These are phyloP conservation scores for Taphrina deformans DNA, from an alignment of 1,139 yeast genomes.

Conservation along the genomic window DNA sequence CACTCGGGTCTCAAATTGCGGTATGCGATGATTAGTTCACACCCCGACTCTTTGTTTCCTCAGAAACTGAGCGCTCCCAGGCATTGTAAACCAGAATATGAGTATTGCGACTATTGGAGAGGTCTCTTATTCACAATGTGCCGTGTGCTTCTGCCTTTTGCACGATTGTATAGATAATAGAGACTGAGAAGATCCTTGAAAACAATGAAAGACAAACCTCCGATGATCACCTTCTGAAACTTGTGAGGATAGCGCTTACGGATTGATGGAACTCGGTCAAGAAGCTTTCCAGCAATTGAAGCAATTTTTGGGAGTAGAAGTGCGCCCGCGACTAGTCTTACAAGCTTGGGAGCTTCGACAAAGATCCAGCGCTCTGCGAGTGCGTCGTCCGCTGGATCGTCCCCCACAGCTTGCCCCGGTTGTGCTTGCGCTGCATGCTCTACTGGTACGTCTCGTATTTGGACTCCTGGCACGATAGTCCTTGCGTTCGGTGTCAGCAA, in stretches of 20 bases:
- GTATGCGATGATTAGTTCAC: too few relatives aligned
- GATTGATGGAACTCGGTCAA: constrained; percentile 7
- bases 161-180: constrained; percentile 26
- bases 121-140: constrained; percentile 9
- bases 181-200: constrained; percentile 24
- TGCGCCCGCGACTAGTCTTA: constrained; percentile 32
- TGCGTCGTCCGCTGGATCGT: constrained; percentile 25
- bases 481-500: constrained; percentile 1
- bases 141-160: constrained; percentile 29
- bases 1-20: too few relatives aligned
- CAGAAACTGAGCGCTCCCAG: too few relatives aligned
- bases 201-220: constrained; percentile 26
- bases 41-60: too few relatives aligned
- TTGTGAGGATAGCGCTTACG: constrained; percentile 23
- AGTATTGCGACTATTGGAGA: background rate
- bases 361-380: constrained; percentile 29
- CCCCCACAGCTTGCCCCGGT: background rate
- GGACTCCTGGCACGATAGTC: constrained; percentile 21
- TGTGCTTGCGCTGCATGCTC: background rate
- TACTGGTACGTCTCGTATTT: constrained; percentile 6
- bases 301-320: constrained; percentile 30
- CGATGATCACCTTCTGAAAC: constrained; percentile 22
- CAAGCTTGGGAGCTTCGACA: constrained; percentile 32
- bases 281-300: background rate
- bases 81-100: background rate